Evolutionary conservation across 1,284 basidiomycete genomes (phyloP), one percentile per base, ranked within the genome.

Genomic region (Dichomitus squalens): DNA sequence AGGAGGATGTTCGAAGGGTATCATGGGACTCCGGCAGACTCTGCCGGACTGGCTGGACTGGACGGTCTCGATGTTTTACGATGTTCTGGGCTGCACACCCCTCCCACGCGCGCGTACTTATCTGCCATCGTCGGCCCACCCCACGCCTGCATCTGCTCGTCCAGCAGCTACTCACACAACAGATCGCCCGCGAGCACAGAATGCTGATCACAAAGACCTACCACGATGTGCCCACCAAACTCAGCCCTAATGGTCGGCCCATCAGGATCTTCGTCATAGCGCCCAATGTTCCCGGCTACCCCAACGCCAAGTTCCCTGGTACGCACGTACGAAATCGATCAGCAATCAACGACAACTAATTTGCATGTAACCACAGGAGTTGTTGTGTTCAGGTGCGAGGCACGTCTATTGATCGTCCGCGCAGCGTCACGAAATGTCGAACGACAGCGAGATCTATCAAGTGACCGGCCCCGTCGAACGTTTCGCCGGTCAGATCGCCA

Each of bases 401-500:
- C 7, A 33, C 29, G 21, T 9, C 20, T 16, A n/a, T 47, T 43
- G 6, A 33, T 27, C 16, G 25, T 31, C 23, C 34, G 20, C 20
- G 7, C n/a, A 36, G 49, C 33, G 16, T 41, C 49, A 14, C 31
- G 33, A 53, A 29, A 63, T 57, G 38, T 36, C 47, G 21, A 64
- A 34, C 11, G 14, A 23, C 38, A 92, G 90, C 69, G 90, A 93
- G 71, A 93, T 93, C 56, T 93, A 93, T 70, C 90, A 93, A 73
- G 90, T 93, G 1, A 93, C 92, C 25, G 90, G 91, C 0, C 91
- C 92, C 36, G 92, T 94, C 12, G 90, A 93, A 69, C 83, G 93
- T 41, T 96, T 96, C 71, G 95, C 93, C 0, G 86, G 92, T 21
- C 91, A 95, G 75, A 96, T 97, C 65, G 95, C 95, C 1, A 92